Base-by-base conservation (phyloP, 2,329 filamentous ascomycete species). In the Emericellopsis cladophorae region DNA sequence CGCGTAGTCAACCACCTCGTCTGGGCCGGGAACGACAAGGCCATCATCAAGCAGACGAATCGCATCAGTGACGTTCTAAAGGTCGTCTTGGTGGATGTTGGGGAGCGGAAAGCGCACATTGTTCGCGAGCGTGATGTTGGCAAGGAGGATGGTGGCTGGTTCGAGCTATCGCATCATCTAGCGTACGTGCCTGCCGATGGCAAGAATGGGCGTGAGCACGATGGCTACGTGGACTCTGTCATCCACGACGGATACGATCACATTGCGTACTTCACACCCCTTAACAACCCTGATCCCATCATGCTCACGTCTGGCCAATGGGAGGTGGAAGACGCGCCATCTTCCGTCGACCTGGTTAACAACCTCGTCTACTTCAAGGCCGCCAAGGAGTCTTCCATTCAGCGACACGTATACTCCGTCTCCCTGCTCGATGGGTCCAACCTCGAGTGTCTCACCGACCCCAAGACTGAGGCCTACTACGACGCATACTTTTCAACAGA, bases 61-160 rank as follows among this genome's bases (percentile, higher is more conserved):
- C 79, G 92, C 40, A 87, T 95, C 51, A 95, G 89, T 55, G 89
- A 96, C 53, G 61, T 87, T n/a, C 72, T 96, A 56, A 87, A 85
- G 48, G 79, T 95, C 22, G 79, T 94, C 7, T 69, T 96, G 6
- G 79, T 96, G 42, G 86, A 98, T 55, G 84, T 92, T 5, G 63
- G 67, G 18, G 65, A 70, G 4, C 80, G 87, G 37, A 79, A 74
- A 16, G 89, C 86, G 24, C 84, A 82, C 58, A 81, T 84, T 1
- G 79, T 95, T 37, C 74, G 90, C 47, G 82, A 79, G 16, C 74
- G 85, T 38, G 79, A 98, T 57, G 78, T 95, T 38, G 76, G 79
- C 48, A 72, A 81, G 43, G 69, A 95, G n/a, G 92, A 98, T 57
- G 89, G 89, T 18, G 93, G 92, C 29, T 98, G 92, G 92, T 90